A percentile compares a stretch with the other conserved stretches of the same genome.
phyloP scores from a whole-genome alignment of 78 protist species.

The Paulinella micropora region DNA sequence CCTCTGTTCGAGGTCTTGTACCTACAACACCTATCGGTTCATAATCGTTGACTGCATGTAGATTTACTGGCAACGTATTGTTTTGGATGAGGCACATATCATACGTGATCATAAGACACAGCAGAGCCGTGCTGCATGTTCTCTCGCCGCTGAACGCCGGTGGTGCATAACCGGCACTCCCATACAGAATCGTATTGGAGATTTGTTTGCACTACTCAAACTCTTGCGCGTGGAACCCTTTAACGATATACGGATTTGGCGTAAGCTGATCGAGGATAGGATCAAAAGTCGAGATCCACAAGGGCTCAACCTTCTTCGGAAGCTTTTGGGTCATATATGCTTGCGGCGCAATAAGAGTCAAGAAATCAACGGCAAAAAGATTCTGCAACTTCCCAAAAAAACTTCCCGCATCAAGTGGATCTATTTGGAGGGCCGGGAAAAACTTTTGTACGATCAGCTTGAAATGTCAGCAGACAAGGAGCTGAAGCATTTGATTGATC shows the following conservation, averaged over 20 bases:
- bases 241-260: neutral
- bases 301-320: no score
- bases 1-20: no score
- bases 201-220: neutral
- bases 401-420: neutral
- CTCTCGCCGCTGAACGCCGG: constrained; percentile 7
- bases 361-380: neutral
- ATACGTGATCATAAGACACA: constrained; percentile 4
- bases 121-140: neutral
- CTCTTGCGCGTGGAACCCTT: neutral
- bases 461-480: no score
- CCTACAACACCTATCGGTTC: no score
- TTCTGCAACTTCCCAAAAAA: neutral
- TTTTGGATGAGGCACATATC: constrained; percentile 12
- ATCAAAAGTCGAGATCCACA: no score
- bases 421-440: constrained; percentile 29
- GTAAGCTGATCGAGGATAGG: neutral
- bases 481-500: no score
- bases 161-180: constrained; percentile 20
- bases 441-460: constrained; percentile 44
- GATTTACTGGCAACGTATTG: neutral
- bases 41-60: no score
- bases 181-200: neutral
- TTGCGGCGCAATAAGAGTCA: no score
- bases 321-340: no score